phyloP scores from a whole-genome alignment of 106 monocot genomes.

The Gastrodia elata region DNA sequence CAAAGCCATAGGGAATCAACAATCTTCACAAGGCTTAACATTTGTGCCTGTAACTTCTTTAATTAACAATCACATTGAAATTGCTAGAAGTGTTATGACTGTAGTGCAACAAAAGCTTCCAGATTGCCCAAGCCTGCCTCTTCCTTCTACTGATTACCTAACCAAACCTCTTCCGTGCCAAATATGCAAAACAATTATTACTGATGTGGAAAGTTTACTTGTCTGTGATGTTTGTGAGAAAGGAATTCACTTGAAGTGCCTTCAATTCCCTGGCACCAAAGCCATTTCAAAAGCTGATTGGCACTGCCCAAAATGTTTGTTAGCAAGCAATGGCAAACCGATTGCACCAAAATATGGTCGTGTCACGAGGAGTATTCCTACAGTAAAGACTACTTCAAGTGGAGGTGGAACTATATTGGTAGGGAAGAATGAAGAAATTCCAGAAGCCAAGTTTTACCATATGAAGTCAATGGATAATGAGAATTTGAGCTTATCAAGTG shows the following conservation, averaged over 20 bases:
- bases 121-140: conserved; percentile 51
- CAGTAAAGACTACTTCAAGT: conserved; percentile 33
- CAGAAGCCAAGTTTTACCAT: conserved; percentile 31
- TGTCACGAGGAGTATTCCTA: conserved; percentile 54
- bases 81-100: conserved; percentile 62
- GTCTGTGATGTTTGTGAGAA: conserved; percentile 94
- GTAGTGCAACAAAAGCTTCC: conserved; percentile 44
- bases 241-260: conserved; percentile 85
- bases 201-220: conserved; percentile 71
- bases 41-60: conserved; percentile 26
- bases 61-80: conserved; percentile 48
- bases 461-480: conserved; percentile 29
- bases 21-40: conserved; percentile 28
- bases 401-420: conserved; percentile 18
- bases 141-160: conserved; percentile 75
- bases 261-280: conserved; percentile 49
- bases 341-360: conserved; percentile 96
- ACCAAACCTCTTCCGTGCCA: conserved; percentile 47
- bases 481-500: conserved; percentile 18
- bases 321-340: conserved; percentile 64
- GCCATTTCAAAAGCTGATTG: conserved; percentile 66
- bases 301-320: conserved; percentile 84
- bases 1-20: conserved; percentile 33
- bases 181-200: conserved; percentile 59
- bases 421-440: conserved; percentile 31